Base-by-base conservation (phyloP, 2,329 filamentous ascomycete genomes). In the Canariomyces notabilis region DNA sequence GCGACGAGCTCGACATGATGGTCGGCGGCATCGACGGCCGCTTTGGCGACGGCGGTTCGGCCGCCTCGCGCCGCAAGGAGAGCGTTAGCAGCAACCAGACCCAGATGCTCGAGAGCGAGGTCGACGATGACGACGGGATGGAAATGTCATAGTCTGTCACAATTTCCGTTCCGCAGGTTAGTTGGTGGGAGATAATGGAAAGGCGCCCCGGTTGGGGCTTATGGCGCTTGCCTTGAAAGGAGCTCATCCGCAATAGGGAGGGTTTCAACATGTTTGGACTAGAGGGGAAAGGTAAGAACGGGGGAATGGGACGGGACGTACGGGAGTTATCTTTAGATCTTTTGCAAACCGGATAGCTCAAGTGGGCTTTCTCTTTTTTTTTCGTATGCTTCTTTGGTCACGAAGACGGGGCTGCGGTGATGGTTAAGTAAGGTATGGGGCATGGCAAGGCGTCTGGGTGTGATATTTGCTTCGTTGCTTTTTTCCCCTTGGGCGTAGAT, bases 1-100 rank as follows among this genome's bases (percentile, higher is more conserved):
- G 91, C 35, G 87, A 95, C 52, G 89, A 96, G 64, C 72, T 94
- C 14, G 75, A 79, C 53, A 60, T 67, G 59, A 79, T 73, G 49
- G 74, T 73, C 54, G 77, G 73, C 54, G 76, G 74, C 50, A 59
- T 70, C 34, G 69, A 72, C 59, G 71, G 72, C 20, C 68, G 74
- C 15, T 78, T 55, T 39, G 51, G 69, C 46, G 72, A 72, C 22
- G 58, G 53, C 19, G 64, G 61, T 26, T 61, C 64, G 43, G 62
- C 61, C 9, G 57, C 65, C 15, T 60, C 63, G 42, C 59, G 67
- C 18, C 67, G 79, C 42, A 83, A 83, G 64, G 74, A 74, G 55
- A 83, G 80, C 61, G 67, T 81, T 39, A 72, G 76, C 58, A 82
- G 78, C 60, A 76, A 72, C 49, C 73, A 77, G 55, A 79, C 76